A percentile compares a stretch with the other conserved stretches of the same genome.
phyloP scores from a whole-genome alignment of 768 basidiomycete species.

The Mycena filopes region DNA sequence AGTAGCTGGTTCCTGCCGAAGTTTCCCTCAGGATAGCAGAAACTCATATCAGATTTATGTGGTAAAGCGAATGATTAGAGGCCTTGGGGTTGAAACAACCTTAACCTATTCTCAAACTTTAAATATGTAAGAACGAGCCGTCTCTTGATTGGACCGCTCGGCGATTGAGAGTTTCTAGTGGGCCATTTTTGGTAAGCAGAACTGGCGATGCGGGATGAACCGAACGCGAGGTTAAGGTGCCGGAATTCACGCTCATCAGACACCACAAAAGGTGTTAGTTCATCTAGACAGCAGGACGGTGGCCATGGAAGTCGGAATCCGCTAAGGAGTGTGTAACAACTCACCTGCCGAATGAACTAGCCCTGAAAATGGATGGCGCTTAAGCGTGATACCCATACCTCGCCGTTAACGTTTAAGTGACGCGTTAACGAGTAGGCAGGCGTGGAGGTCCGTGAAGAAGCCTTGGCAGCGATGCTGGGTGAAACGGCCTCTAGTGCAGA shows the following conservation, averaged over 20 bases:
- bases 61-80: slow-evolving; percentile 93
- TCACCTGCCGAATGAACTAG: slow-evolving; percentile 92
- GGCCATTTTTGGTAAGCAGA: slow-evolving; percentile 85
- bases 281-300: slow-evolving; percentile 90
- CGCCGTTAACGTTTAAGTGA: slow-evolving; percentile 79
- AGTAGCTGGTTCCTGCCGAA: slow-evolving; percentile 94
- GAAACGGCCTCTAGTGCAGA: slow-evolving; percentile 86
- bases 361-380: slow-evolving; percentile 93
- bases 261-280: slow-evolving; percentile 88
- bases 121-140: slow-evolving; percentile 88
- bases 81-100: slow-evolving; percentile 90
- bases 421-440: slow-evolving; percentile 80
- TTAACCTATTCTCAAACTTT: slow-evolving; percentile 87
- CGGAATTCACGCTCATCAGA: slow-evolving; percentile 87
- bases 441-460: slow-evolving; percentile 84
- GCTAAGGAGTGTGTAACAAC: slow-evolving; percentile 91
- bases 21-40: slow-evolving; percentile 78
- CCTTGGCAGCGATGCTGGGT: slow-evolving; percentile 79
- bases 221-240: slow-evolving; percentile 80
- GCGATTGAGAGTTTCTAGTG: slow-evolving; percentile 85
- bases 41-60: slow-evolving; percentile 69
- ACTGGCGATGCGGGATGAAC: slow-evolving; percentile 77
- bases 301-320: slow-evolving; percentile 88
- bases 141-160: slow-evolving; percentile 85
- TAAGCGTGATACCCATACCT: slow-evolving; percentile 88